Evolutionary conservation across 2,329 filamentous ascomycete species (phyloP).

Genomic region (Thelonectria blattea): DNA sequence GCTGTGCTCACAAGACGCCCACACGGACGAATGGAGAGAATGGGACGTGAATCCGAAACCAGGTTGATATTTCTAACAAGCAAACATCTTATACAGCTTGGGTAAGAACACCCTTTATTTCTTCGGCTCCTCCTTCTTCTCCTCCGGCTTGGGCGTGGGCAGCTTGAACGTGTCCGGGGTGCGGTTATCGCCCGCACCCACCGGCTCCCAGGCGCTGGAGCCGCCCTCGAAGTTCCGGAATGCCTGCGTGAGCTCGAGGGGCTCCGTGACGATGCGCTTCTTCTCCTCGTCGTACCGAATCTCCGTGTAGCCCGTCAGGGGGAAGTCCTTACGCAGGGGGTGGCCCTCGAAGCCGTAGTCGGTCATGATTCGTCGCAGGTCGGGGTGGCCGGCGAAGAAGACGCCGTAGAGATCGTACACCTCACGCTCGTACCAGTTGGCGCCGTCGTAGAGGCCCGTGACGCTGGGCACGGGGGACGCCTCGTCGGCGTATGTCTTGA

Average conservation of each 20-base stretch:
- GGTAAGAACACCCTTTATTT: constrained; percentile 64
- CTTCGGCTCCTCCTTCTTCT: constrained; percentile 88
- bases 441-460: constrained; percentile 86
- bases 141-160: constrained; percentile 93
- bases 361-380: constrained; percentile 97
- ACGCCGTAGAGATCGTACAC: constrained; percentile 98
- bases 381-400: constrained; percentile 94
- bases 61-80: constrained; percentile 41
- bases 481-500: constrained; percentile 99
- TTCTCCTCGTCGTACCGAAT: constrained; percentile 99
- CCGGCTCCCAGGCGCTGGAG: constrained; percentile 71
- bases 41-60: constrained; percentile 31
- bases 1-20: constrained; percentile 11
- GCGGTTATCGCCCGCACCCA: constrained; percentile 73
- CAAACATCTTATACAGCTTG: constrained; percentile 42
- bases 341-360: constrained; percentile 99
- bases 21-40: constrained; percentile 17
- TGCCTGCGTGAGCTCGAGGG: constrained; percentile 95
- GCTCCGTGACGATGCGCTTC: constrained; percentile 98
- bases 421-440: constrained; percentile 98
- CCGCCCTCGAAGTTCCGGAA: constrained; percentile 98
- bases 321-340: constrained; percentile 96
- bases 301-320: constrained; percentile 96
- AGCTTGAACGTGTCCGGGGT: constrained; percentile 92
- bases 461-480: constrained; percentile 90